Percentiles rank a stretch among this genome's conserved stretches.
phyloP scores from a whole-genome alignment of 1,284 basidiomycete species.

The Kalmanozyma brasiliensis region DNA sequence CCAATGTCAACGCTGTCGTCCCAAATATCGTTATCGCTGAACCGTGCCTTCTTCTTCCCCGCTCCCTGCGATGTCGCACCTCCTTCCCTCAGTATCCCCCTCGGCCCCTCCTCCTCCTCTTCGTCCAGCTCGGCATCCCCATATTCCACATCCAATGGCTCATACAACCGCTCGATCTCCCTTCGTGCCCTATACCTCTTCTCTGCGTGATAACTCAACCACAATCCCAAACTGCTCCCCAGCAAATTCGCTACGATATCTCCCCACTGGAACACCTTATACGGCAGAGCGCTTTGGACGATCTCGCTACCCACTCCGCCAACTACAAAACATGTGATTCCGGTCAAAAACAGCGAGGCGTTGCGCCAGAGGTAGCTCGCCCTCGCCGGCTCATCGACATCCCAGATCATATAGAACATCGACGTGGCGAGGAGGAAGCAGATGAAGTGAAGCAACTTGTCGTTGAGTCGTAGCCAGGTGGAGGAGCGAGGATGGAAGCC shows the following conservation, averaged over 20 bases:
- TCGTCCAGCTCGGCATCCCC: slow-evolving; percentile 50
- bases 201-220: slow-evolving; percentile 63
- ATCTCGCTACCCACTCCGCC: slow-evolving; percentile 87
- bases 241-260: slow-evolving; percentile 84
- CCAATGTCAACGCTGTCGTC: slow-evolving; percentile 35
- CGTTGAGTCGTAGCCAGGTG: slow-evolving; percentile 74
- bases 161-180: slow-evolving; percentile 58
- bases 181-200: slow-evolving; percentile 41
- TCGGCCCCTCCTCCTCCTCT: slow-evolving; percentile 33
- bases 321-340: slow-evolving; percentile 68
- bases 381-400: slow-evolving; percentile 77
- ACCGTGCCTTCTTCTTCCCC: slow-evolving; percentile 34
- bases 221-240: slow-evolving; percentile 79
- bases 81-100: too few species aligned
- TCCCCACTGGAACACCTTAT: slow-evolving; percentile 81
- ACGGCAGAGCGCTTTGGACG: slow-evolving; percentile 83
- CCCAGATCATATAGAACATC: slow-evolving; percentile 86
- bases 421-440: slow-evolving; percentile 81
- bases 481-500: slow-evolving; percentile 62
- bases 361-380: slow-evolving; percentile 86
- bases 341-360: slow-evolving; percentile 76
- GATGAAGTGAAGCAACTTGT: slow-evolving; percentile 84
- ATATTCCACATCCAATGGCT: slow-evolving; percentile 57
- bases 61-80: too few species aligned
- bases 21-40: slow-evolving; percentile 24